Percentiles rank a stretch among this genome's conserved stretches.
phyloP scores from a whole-genome alignment of 495 filamentous ascomycete species.

The Lindgomyces ingoldianus region DNA sequence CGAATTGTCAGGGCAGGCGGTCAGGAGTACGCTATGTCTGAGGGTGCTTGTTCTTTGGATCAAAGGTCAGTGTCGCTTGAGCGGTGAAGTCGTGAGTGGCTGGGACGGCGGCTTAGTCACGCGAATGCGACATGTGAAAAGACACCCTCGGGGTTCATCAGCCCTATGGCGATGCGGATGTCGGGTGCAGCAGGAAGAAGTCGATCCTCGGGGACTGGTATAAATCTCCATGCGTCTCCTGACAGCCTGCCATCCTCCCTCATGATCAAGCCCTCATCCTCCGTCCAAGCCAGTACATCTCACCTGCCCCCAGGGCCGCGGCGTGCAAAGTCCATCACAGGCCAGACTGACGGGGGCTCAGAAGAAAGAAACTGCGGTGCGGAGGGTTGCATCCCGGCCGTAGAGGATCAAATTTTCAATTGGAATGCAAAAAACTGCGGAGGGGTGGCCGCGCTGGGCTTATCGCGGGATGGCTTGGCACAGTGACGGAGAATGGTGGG shows the following conservation, averaged over 20 bases:
- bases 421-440: slow-evolving; percentile 4
- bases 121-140: no score
- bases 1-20: neutral
- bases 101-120: no score
- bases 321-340: neutral
- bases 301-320: no score
- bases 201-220: neutral
- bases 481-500: slow-evolving; percentile 1
- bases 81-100: no score
- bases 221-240: neutral
- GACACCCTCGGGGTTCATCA: slow-evolving; percentile 14
- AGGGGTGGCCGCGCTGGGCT: slow-evolving; percentile 2
- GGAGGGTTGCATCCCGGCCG: slow-evolving; percentile 1
- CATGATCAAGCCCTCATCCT: neutral
- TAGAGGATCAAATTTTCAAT: slow-evolving; percentile 23
- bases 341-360: neutral
- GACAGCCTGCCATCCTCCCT: neutral
- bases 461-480: neutral
- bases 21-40: no score
- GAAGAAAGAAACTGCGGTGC: slow-evolving; percentile 1
- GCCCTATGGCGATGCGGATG: slow-evolving; percentile 20
- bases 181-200: slow-evolving; percentile 14
- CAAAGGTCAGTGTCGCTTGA: no score
- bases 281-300: no score
- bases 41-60: no score